A percentile compares a stretch with the other conserved stretches of the same genome.
These are phyloP conservation scores for Ophiocordyceps sinensis DNA, from an alignment of 2,329 filamentous ascomycete genomes.

Conservation along the genomic window DNA sequence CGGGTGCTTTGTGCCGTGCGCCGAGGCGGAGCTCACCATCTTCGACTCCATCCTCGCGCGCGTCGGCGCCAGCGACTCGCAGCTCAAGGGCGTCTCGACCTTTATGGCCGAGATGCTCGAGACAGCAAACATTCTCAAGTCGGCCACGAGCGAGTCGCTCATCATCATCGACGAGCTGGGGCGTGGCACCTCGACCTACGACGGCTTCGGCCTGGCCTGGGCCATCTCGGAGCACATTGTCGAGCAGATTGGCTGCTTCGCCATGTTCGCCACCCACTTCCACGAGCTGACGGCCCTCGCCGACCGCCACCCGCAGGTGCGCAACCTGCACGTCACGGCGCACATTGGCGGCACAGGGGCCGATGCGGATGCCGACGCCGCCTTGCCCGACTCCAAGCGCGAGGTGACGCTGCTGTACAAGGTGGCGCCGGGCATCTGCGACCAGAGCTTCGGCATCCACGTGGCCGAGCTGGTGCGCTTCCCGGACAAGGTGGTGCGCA, in stretches of 20 bases:
- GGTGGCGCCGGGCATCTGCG: conserved; percentile 87
- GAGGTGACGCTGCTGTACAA: conserved; percentile 96
- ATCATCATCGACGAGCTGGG: conserved; percentile 98
- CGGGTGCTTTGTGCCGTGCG: conserved; percentile 88
- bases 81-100: conserved; percentile 93
- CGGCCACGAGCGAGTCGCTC: conserved; percentile 82
- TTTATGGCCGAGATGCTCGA: conserved; percentile 99
- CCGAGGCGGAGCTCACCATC: conserved; percentile 80
- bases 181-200: conserved; percentile 92
- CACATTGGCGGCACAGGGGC: conserved; percentile 54
- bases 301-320: conserved; percentile 73
- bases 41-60: conserved; percentile 95
- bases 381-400: conserved; percentile 31
- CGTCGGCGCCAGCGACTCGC: conserved; percentile 89
- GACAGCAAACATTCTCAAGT: conserved; percentile 96
- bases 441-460: conserved; percentile 97
- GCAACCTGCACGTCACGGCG: conserved; percentile 90
- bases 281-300: conserved; percentile 89
- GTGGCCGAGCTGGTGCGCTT: conserved; percentile 95
- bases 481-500: conserved; percentile 91
- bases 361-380: conserved; percentile 18
- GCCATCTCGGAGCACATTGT: conserved; percentile 97
- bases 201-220: conserved; percentile 98
- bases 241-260: conserved; percentile 85
- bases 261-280: conserved; percentile 95